Evolutionary conservation across 2,329 filamentous ascomycete genomes (phyloP), one percentile per base, ranked within the genome.

Genomic region (Nemania abortiva): DNA sequence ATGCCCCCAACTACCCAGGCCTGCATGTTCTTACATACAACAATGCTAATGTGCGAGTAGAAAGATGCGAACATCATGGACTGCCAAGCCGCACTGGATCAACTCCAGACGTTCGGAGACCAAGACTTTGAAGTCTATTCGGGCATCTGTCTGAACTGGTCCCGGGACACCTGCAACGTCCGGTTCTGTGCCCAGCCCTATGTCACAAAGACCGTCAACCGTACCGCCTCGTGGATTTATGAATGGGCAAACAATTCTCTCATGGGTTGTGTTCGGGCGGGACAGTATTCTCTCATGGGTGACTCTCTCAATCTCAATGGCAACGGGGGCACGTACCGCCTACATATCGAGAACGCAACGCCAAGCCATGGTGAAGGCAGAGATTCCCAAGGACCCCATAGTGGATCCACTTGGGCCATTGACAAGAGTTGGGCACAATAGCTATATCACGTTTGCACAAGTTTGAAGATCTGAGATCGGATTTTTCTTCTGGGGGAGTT

Each of bases 151-250:
- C 68, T 75, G 18, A 73, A 76, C 39, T 78, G 75, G 75, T 60
- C 62, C 11, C 57, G 74, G 37, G 73, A 72, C 50, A 70, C 69
- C 27, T 78, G 76, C 55, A 71, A 72, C 18, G 68, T 77, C 45
- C 74, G 76, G 11, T 75, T 78, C 65, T 78, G 76, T 52, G 75
- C 76, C 9, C 72, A 74, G 53, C 75, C 73, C 10, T 77, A 72
- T 27, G 65, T 76, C 42, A 34, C 54, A n/a, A 72, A 63, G 29
- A 69, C 73, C 1, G 69, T 77, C 71, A 77, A 74, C n/a, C 71
- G 74, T 29, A 75, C 75, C 11, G 75, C 74, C 13, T 69, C 70
- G 18, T 78, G 76, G 76, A 53, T 77, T 42, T 69, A 72, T 29
- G 69, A 66, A 13, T 78, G 75, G 65, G 68, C 74, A 18, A 68